Evolutionary conservation across 208 protist genomes (phyloP), one percentile per base, ranked within the genome.

Genomic region (Crithidia acanthocephali): DNA sequence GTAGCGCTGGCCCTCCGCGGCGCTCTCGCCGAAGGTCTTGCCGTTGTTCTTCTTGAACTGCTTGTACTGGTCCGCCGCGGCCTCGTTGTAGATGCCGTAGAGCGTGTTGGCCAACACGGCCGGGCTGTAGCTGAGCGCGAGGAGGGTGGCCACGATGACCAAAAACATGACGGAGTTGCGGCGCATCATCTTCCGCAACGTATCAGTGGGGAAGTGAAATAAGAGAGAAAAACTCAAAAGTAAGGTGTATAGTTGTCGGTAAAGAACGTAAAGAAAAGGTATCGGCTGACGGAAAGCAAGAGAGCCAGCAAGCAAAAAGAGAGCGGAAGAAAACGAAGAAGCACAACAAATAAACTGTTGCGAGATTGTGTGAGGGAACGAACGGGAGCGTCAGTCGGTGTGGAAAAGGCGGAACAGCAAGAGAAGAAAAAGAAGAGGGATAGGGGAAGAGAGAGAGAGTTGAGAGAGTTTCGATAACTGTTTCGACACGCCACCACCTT

Each of bases 21-120:
- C 81, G 20, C 62, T 72, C 20, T 37, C 79, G 20, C 35, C 79
- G 72, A 95, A 97, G 30, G 44, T 8, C 84, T 93, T 96, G 56
- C 80, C 74, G 73, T 87, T 77, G 48, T 58, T 27, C 59, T 64
- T 22, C 88, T 93, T 95, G 83, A 94, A 97, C 51, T 56, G 50
- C n/a, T 69, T 73, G 65, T 92, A 97, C 27, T 52, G 68, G 40
- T 61, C 62, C 2, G 74, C 68, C 30, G 65, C 51, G 27, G 69
- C 52, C 23, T 45, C 28, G 60, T 65, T 11, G 57, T 65, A 37
- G 25, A 64, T 35, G n/a, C 27, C 23, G 33, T 30, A 20, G 42
- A 65, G 42, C 23, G 15, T 27, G 32, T 32, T 60, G 50, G 56
- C 55, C 15, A 73, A 2, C 28, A 28, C 60, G 23, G 59, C 8